Conservation (phyloP, 2,329 filamentous ascomycete species). For the Sclerotinia borealis region DNA sequence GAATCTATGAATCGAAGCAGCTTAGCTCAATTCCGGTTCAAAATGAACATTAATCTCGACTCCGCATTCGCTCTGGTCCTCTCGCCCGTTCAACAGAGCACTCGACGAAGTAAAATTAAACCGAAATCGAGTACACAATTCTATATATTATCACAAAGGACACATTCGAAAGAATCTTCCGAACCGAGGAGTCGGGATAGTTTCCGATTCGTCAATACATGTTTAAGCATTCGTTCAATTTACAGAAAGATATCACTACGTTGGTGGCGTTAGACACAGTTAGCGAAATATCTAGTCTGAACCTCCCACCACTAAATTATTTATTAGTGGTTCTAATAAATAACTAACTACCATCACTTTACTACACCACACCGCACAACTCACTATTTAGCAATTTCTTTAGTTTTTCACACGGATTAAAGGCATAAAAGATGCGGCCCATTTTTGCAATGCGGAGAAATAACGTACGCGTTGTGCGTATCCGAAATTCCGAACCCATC, state of each 20-base stretch:
- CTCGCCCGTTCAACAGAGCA: too few relatives aligned
- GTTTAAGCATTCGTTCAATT: too few relatives aligned
- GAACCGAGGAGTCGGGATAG: too few relatives aligned
- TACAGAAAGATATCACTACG: too few relatives aligned
- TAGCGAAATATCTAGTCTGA: background rate
- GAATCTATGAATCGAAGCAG: background rate
- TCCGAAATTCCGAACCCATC: background rate
- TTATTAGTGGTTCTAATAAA: too few relatives aligned
- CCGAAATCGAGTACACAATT: too few relatives aligned
- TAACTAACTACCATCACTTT: background rate
- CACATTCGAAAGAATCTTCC: too few relatives aligned
- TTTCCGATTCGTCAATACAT: too few relatives aligned
- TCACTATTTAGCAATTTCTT: background rate
- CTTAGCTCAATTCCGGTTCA: background rate
- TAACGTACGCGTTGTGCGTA: background rate
- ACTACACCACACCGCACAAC: too few relatives aligned
- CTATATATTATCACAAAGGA: too few relatives aligned
- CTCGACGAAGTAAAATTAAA: too few relatives aligned
- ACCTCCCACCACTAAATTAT: background rate
- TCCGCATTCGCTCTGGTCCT: too few relatives aligned
- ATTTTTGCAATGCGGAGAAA: background rate
- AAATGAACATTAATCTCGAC: background rate
- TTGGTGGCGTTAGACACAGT: background rate
- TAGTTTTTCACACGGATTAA: background rate
- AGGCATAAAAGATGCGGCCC: background rate